Evolutionary conservation across 176 grass and related monocot species (phyloP), one percentile per base, ranked within the genome.

Genomic region (Musa itinerans): DNA sequence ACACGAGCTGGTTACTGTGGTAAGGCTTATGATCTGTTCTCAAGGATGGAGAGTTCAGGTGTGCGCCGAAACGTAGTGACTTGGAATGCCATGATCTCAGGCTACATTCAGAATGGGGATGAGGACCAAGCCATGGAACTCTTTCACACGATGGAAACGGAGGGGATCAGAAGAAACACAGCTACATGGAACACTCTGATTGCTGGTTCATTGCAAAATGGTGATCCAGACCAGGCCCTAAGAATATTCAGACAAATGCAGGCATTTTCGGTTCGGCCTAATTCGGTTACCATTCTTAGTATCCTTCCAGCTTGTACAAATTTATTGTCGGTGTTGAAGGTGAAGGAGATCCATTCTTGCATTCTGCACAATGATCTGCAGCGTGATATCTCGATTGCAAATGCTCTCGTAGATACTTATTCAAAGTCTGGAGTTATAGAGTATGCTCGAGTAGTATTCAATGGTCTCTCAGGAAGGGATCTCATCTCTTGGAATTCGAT

Each of bases 161-260:
- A 79, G 25, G 84, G 90, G 66, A 71, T 87, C 12, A 89, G 80
- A 83, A 85, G 84, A 77, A 87, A 87, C 73, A 89, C 84, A n/a
- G 84, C 90, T 69, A 87, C 90, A 13, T 92, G 90, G 86, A 92
- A 92, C 74, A 83, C 85, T 87, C 90, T 92, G 64, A 92, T 92
- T 71, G 76, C 87, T 53, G 87, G 90, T 53, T 92, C 84, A 19
- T 79, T 87, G 74, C 69, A 85, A 52, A 92, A 92, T 78, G 90
- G 87, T 26, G 77, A 85, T 81, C 68, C 62, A 50, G 78, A 92
- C 76, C 89, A 85, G 75, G 86, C 86, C 58, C 63, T 89, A 55
- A 87, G 74, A 76, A 85, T 89, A 87, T 89, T 89, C 67, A 74
- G 73, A 62, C 84, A 89, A 53, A 89, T 92, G 90, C 87, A 89